Evolutionary conservation across 2,329 filamentous ascomycete species (phyloP), one percentile per base, ranked within the genome.

Genomic region (Orbilia oligospora): DNA sequence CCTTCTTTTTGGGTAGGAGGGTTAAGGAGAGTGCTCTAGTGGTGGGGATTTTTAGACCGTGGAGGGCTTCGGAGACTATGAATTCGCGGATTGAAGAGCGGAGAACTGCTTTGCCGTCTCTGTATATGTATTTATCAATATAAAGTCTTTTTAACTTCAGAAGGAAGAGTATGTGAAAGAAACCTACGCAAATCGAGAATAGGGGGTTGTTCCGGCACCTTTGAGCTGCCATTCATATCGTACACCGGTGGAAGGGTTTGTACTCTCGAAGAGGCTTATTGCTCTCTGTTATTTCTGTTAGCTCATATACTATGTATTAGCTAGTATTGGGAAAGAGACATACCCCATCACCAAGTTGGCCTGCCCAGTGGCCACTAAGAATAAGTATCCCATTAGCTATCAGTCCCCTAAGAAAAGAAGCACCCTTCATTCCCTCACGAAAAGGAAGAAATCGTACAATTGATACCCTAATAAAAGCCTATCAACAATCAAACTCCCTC

Each of bases 161-260:
- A 38, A 9, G 36, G 10, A 38, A 14, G 10, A 38, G 18, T 36
- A 20, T 5, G 20, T 16, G 20, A 16, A 24, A 9, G 27, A 38
- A 6, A 38, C 75, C 6, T 69, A 79, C 24, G 96, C 96, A 81
- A 99, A 99, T 2, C 96, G 91, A 46, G 93, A 97, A 85, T 99
- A 99, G 0, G 96, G 96, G 3, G 96, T 99, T 82, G 91, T 86
- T 4, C 96, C 96, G 16, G 96, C 96, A 24, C 96, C 96, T 84
- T 99, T 99, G 78, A 99, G 87, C 84, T 98, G 96, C 51, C 98
- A 84, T 84, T 99, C 96, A 83, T 97, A 97, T 27, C 93, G 89
- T 41, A 86, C 87, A n/a, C 89, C 88, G 0, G 92, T 92, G 0
- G 84, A 83, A 0, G 92, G 90, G 83, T 95, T 97, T 4, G 90